Percentiles rank a stretch among this genome's conserved stretches.
Conservation (phyloP, 192 early-diverging fungal species). For the Coemansia sp. region DNA sequence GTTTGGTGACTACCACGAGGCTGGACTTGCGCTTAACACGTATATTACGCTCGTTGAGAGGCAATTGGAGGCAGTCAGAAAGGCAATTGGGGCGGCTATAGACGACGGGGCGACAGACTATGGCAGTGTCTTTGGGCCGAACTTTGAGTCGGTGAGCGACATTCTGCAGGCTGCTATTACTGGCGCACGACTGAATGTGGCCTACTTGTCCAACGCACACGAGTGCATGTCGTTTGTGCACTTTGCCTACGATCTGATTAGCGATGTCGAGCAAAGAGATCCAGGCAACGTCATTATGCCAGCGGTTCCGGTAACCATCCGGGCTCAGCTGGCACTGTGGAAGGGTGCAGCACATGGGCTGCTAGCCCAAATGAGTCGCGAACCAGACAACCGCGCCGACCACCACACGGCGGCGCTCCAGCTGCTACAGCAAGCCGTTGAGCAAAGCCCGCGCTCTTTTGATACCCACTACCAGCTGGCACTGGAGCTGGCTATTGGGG, state of each 20-base stretch:
- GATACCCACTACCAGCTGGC: conserved; percentile 68
- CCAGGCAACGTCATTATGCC: conserved; percentile 30
- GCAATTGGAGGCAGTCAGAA: conserved; percentile 37
- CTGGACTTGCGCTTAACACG: conserved; percentile 62
- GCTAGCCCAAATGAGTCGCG: conserved; percentile 54
- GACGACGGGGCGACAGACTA: conserved; percentile 5
- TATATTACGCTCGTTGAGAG: conserved; percentile 61
- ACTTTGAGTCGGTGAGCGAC: conserved; percentile 22
- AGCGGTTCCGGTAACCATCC: conserved; percentile 1
- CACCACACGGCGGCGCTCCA: conserved; percentile 61
- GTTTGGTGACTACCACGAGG: conserved; percentile 74
- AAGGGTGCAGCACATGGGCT: conserved; percentile 36
- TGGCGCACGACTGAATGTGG: conserved; percentile 52
- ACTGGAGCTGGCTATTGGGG: conserved; percentile 64
- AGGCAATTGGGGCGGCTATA: conserved; percentile 13
- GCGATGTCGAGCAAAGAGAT: conserved; percentile 28
- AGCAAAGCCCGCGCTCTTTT: conserved; percentile 52
- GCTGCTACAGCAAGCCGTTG: conserved; percentile 55
- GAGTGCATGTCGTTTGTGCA: conserved; percentile 44
- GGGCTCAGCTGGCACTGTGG: conserved; percentile 43
- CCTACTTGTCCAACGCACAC: conserved; percentile 23
- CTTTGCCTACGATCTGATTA: conserved; percentile 41
- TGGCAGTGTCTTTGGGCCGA: not conserved
- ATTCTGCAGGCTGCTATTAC: conserved; percentile 34
- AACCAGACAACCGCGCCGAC: conserved; percentile 61